Base-by-base conservation (phyloP, 345 rosid genomes). In the Eucalyptus camaldulensis region DNA sequence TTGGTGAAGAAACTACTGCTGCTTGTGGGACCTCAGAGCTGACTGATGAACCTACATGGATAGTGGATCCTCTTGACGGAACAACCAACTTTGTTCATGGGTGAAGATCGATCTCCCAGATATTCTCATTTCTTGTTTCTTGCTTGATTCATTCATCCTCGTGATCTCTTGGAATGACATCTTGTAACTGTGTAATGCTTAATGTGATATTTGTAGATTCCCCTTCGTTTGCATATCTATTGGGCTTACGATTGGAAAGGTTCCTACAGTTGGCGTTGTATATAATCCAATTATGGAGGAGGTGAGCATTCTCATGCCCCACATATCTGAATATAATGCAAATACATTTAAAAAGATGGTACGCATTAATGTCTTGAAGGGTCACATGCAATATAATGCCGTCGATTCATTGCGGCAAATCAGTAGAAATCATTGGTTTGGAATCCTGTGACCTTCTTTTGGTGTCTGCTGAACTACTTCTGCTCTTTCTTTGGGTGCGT, bases 41-140 rank as follows among this genome's bases (percentile, higher is more conserved):
- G 93, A 98, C 99, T 10, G 97, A 97, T 49, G 99, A 97, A 88
- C 98, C 99, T 10, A 98, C 99, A 49, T 98, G 99, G 99, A 95
- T 98, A 51, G 99, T 98, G 90, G 99, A 98, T 92, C 99, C 99
- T 90, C 98, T 98, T 91, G 99, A 98, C 91, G 99, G 99, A 92
- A 98, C 99, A 25, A 96, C 99, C 27, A 98, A 97, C 89, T 98
- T 98, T 89, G 99, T 98, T 89, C 99, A 98, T 83, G 98, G 99
- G 99, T 97, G 93, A 92, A 76, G 85, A 67, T 56, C 24, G 8
- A 87, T 86, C 21, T 81, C 87, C 22, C 22, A 16, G 44, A 67
- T 54, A 44, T 93, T 72, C 86, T 72, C 31, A 27, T 60, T 69
- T 47, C 58, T 62, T n/a, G 22, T 85, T 90, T 43, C 53, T 87